These are phyloP conservation scores for Saitozyma podzolica DNA, from an alignment of 768 basidiomycete species.

Conservation along the genomic window DNA sequence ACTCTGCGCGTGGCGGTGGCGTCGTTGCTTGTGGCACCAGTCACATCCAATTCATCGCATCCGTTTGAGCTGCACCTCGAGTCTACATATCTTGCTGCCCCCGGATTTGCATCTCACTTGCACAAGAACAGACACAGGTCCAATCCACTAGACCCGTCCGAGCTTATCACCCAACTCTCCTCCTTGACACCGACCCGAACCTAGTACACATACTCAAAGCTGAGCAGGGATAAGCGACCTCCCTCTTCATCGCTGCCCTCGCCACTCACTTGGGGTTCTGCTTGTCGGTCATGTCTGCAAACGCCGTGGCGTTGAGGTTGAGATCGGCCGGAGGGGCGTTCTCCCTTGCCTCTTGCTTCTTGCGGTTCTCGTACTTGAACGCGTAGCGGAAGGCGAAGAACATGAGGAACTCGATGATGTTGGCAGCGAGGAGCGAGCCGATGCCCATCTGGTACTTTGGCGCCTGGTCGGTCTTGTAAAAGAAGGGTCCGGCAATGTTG, in stretches of 20 bases:
- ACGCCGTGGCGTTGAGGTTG: constrained; percentile 39
- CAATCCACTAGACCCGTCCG: no score
- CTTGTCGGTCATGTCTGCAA: constrained; percentile 49
- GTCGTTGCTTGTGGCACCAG: no score
- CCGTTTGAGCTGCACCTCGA: no score
- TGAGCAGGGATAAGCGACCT: background rate
- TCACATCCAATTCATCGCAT: no score
- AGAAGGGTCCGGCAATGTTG: constrained; percentile 40
- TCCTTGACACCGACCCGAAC: no score
- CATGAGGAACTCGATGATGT: constrained; percentile 44
- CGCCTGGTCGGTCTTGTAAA: constrained; percentile 43
- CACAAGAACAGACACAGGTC: no score
- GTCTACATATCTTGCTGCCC: no score
- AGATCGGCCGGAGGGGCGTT: background rate
- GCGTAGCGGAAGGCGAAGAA: constrained; percentile 43
- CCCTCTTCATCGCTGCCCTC: background rate
- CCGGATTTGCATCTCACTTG: no score
- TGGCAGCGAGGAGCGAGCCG: constrained; percentile 47
- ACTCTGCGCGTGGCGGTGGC: no score
- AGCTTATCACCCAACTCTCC: no score
- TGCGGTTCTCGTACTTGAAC: constrained; percentile 46
- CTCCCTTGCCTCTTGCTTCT: constrained; percentile 26
- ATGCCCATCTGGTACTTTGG: constrained; percentile 51
- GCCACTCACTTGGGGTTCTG: constrained; percentile 30
- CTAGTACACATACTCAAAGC: background rate